Percentiles rank a stretch among this genome's conserved stretches.
Evolutionary conservation across 2,329 filamentous ascomycete genomes (phyloP).

Genomic region (Hypocreales sp.): DNA sequence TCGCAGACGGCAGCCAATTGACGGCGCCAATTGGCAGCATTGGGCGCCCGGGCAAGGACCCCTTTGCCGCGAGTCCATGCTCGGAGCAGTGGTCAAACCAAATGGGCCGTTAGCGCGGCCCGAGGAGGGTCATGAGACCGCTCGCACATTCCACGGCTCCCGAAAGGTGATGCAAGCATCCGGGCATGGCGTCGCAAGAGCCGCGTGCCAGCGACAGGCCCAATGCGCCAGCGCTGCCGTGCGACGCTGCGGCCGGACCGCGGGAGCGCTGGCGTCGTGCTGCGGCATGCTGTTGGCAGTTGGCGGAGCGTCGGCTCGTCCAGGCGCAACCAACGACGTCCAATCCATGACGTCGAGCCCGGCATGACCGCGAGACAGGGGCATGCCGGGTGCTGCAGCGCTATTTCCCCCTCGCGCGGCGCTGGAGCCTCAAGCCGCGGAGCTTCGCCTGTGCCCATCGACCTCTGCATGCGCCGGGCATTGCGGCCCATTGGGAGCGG

Average conservation of each 20-base stretch:
- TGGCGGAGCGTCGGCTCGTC: background rate
- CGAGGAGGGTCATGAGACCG: slow-evolving; percentile 15
- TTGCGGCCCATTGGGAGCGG: too few relatives aligned
- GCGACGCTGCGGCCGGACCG: background rate
- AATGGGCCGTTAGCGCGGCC: slow-evolving; percentile 12
- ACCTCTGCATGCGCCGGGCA: too few relatives aligned
- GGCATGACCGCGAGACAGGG: slow-evolving; percentile 7
- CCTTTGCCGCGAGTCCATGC: too few relatives aligned
- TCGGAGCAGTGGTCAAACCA: too few relatives aligned
- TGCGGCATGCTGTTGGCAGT: background rate
- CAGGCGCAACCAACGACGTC: slow-evolving; percentile 2
- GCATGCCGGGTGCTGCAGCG: too few relatives aligned
- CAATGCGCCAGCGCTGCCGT: slow-evolving; percentile 1
- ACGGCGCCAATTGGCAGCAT: slow-evolving; percentile 1
- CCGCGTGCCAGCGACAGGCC: slow-evolving; percentile 3
- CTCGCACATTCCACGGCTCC: slow-evolving; percentile 8
- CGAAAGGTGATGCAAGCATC: slow-evolving; percentile 3
- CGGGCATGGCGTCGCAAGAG: slow-evolving; percentile 3
- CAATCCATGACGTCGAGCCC: slow-evolving; percentile 7
- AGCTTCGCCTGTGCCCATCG: too few relatives aligned
- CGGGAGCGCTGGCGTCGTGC: background rate
- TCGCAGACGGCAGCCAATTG: slow-evolving; percentile 4
- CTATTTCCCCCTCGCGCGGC: background rate
- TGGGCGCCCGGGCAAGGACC: too few relatives aligned
- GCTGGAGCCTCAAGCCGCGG: background rate